phyloP scores from a whole-genome alignment of 2,329 filamentous ascomycete genomes.

The Alternaria brassicae region DNA sequence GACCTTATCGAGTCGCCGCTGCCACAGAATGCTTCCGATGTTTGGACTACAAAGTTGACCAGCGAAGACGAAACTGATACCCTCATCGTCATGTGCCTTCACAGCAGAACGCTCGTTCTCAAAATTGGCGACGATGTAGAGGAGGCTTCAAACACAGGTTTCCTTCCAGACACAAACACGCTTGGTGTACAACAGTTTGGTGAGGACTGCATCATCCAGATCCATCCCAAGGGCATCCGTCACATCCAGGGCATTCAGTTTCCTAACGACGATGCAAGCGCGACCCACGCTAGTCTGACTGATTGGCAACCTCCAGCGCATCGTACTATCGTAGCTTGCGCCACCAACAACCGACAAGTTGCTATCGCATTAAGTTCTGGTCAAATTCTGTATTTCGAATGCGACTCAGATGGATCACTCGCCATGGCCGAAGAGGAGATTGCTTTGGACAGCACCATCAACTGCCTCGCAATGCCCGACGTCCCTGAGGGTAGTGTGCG shows the following conservation, averaged over 20 bases:
- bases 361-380: slow-evolving; percentile 93
- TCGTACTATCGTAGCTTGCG: slow-evolving; percentile 91
- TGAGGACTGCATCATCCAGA: slow-evolving; percentile 89
- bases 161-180: slow-evolving; percentile 86
- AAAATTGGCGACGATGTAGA: slow-evolving; percentile 97
- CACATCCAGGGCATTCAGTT: slow-evolving; percentile 74
- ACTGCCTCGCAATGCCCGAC: slow-evolving; percentile 89
- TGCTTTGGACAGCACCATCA: slow-evolving; percentile 94
- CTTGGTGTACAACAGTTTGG: slow-evolving; percentile 93
- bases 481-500: slow-evolving; percentile 88
- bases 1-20: slow-evolving; percentile 95
- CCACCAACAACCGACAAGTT: slow-evolving; percentile 92
- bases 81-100: slow-evolving; percentile 94
- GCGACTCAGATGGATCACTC: slow-evolving; percentile 88
- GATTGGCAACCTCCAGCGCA: slow-evolving; percentile 95
- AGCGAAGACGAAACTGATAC: slow-evolving; percentile 85
- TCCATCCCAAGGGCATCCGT: slow-evolving; percentile 94
- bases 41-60: slow-evolving; percentile 93
- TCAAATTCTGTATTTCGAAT: slow-evolving; percentile 97
- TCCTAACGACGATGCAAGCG: slow-evolving; percentile 31
- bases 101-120: slow-evolving; percentile 86
- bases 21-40: slow-evolving; percentile 84
- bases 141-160: slow-evolving; percentile 92
- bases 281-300: slow-evolving; percentile 69
- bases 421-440: slow-evolving; percentile 94